Conservation (phyloP, 768 basidiomycete species). For the Phaeotremella fagi region DNA sequence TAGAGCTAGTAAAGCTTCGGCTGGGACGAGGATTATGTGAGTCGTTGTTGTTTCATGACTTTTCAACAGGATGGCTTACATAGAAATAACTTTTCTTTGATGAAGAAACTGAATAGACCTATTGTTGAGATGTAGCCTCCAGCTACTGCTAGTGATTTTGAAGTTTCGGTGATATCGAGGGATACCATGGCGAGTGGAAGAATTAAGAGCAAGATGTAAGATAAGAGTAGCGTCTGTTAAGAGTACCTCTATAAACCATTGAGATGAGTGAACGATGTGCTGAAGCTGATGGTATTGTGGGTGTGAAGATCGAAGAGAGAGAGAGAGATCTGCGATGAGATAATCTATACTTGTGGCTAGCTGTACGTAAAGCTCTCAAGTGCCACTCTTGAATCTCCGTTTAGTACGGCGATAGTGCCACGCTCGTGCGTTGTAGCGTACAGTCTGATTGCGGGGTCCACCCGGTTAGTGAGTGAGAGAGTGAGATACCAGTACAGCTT, state of each 20-base stretch:
- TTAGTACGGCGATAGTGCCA: background rate
- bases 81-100: slow-evolving; percentile 49
- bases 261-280: background rate
- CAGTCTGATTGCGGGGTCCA: background rate
- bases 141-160: slow-evolving; percentile 40
- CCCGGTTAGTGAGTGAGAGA: too few relatives aligned
- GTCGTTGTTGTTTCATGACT: background rate
- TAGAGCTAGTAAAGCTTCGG: slow-evolving; percentile 38
- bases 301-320: background rate
- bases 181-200: slow-evolving; percentile 28
- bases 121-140: slow-evolving; percentile 40
- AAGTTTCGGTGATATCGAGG: slow-evolving; percentile 45
- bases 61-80: slow-evolving; percentile 27
- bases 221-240: too few relatives aligned
- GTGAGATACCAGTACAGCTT: too few relatives aligned
- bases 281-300: background rate
- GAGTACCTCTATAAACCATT: background rate
- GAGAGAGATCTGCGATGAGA: background rate
- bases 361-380: background rate
- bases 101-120: slow-evolving; percentile 46
- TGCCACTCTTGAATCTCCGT: background rate
- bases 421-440: too few relatives aligned
- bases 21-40: slow-evolving; percentile 6
- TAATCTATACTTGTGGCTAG: background rate
- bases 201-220: background rate